Percentiles rank a stretch among this genome's conserved stretches.
phyloP scores from a whole-genome alignment of 2,329 filamentous ascomycete species.

The Scopulariopsis brevicaulis region DNA sequence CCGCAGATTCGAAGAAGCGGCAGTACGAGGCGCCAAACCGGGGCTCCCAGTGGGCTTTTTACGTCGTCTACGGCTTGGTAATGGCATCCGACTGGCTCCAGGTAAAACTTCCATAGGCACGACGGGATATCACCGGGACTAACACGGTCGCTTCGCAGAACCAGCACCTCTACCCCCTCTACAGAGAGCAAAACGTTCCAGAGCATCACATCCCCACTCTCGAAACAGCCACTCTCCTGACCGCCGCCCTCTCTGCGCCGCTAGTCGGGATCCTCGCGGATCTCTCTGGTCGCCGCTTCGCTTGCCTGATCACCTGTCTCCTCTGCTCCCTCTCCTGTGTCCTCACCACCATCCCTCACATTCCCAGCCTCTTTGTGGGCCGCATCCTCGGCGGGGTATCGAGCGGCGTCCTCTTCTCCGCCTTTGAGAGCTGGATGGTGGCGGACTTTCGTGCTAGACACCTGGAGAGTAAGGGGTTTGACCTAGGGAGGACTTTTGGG shows the following conservation, averaged over 20 bases:
- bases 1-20: not conserved
- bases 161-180: conserved; percentile 23
- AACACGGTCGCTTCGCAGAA: conserved; percentile 10
- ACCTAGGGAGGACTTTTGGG: conserved; percentile 37
- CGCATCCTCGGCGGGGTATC: conserved; percentile 41
- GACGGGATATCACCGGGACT: not conserved
- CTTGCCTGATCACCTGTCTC: conserved; percentile 43
- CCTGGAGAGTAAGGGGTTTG: conserved; percentile 24
- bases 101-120: conserved; percentile 16
- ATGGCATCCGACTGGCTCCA: conserved; percentile 42
- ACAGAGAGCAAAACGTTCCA: conserved; percentile 17
- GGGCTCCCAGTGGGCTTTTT: conserved; percentile 19
- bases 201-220: conserved; percentile 21
- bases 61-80: conserved; percentile 32
- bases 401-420: conserved; percentile 44
- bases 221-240: conserved; percentile 30
- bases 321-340: conserved; percentile 40
- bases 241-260: conserved; percentile 29
- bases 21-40: conserved; percentile 2
- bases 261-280: conserved; percentile 36
- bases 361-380: conserved; percentile 35
- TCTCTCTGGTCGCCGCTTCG: conserved; percentile 34
- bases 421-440: conserved; percentile 52
- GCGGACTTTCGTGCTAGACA: conserved; percentile 36
- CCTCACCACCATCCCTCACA: conserved; percentile 14